phyloP scores from a whole-genome alignment of 331 rosid species.

The Malus hybrid region DNA sequence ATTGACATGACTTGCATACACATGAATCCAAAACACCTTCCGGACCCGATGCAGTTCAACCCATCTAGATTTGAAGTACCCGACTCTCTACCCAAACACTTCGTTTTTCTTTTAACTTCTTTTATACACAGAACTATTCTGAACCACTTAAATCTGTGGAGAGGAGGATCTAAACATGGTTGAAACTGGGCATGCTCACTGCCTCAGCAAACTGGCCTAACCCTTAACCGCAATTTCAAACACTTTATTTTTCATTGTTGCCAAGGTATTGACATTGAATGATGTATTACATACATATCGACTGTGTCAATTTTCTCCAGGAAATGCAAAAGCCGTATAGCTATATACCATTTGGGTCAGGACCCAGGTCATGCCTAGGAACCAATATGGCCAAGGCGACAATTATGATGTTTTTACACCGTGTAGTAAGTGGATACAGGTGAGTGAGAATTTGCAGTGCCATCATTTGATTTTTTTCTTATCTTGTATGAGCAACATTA shows the following conservation, averaged over 20 bases:
- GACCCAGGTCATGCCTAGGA: conserved; percentile 70
- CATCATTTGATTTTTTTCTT: background rate
- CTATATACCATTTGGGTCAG: conserved; percentile 62
- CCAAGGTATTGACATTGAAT: background rate
- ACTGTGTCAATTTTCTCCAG: conserved; percentile 18
- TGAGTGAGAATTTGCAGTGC: conserved; percentile 17
- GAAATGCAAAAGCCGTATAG: conserved; percentile 68
- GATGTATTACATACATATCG: background rate
- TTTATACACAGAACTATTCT: too few species aligned
- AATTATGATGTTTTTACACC: conserved; percentile 54
- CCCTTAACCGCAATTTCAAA: background rate
- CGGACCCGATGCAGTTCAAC: conserved; percentile 51
- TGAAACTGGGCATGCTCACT: background rate
- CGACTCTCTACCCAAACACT: background rate
- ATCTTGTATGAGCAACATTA: too few species aligned
- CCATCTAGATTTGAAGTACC: conserved; percentile 72
- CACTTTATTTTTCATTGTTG: background rate
- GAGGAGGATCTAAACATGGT: background rate
- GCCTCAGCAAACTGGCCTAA: background rate
- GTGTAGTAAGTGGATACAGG: conserved; percentile 49
- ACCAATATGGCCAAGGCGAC: conserved; percentile 67
- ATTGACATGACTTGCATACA: conserved; percentile 62
- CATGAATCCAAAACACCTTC: conserved; percentile 45
- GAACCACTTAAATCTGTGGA: background rate
- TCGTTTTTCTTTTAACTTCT: too few species aligned